A percentile compares a stretch with the other conserved stretches of the same genome.
These are phyloP conservation scores for Mycocentrospora acerina DNA, from an alignment of 2,329 filamentous ascomycete species.

Conservation along the genomic window DNA sequence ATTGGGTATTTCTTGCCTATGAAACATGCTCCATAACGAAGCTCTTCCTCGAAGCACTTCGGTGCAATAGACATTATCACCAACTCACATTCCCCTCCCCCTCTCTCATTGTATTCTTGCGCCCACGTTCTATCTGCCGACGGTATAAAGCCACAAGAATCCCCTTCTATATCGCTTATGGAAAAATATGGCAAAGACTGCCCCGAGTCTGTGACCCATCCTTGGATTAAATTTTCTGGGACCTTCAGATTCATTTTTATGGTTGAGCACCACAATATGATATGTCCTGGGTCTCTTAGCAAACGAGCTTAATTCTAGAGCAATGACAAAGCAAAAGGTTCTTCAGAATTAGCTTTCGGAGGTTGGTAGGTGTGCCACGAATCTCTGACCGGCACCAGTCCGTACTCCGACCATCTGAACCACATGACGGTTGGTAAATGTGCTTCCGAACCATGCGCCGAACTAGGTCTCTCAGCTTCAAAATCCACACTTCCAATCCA, in stretches of 20 bases:
- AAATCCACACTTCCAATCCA: conserved; percentile 1
- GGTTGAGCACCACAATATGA: conserved; percentile 1
- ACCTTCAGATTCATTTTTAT: not conserved
- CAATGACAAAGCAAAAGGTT: too few species aligned
- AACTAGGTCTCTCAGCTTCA: not conserved
- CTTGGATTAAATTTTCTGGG: not conserved
- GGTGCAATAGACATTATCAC: not conserved
- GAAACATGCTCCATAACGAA: not conserved
- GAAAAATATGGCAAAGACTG: not conserved
- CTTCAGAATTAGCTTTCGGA: too few species aligned
- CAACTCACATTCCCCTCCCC: conserved; percentile 1
- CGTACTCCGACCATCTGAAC: not conserved
- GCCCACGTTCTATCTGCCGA: not conserved
- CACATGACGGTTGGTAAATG: not conserved
- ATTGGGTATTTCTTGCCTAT: not conserved
- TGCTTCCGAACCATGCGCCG: not conserved
- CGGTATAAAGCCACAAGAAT: not conserved
- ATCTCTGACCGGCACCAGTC: not conserved
- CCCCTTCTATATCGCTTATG: not conserved
- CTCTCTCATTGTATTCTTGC: not conserved
- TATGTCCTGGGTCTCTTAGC: too few species aligned
- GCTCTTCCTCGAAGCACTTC: not conserved
- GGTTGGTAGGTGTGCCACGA: not conserved
- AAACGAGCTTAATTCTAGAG: too few species aligned
- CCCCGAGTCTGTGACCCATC: not conserved